Base-by-base conservation (phyloP, 2,329 filamentous ascomycete species). In the Dactylellina leptospora region DNA sequence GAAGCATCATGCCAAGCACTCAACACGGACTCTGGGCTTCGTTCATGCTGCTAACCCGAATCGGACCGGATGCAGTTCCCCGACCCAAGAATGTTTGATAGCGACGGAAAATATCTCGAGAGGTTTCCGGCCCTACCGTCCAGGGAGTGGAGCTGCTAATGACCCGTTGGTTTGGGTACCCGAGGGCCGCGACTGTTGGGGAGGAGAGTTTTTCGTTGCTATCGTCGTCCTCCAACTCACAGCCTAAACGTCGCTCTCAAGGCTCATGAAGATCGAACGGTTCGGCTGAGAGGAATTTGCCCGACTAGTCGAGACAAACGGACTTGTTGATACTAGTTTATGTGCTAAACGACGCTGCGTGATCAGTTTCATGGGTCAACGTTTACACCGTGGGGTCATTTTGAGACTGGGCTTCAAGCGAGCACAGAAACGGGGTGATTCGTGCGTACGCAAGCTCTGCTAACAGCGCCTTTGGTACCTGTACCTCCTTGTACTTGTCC, bases 41-140 rank as follows among this genome's bases (percentile, higher is more conserved):
- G 23, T 47, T 55, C n/a, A 51, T 23, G 25, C 36, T 38, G 25
- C 68, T 72, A 72, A 72, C 68, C 38, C 6, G 42, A 72, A 72
- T 50, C 10, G 48, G 68, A 64, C 53, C 68, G 68, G 68, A 72
- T 63, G 59, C 54, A 54, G 36, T 72, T 72, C 68, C 68, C 68
- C 68, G 68, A 45, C 59, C 68, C 53, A 59, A 33, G 20, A 48
- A 20, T 63, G 50, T 47, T 66, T 50, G 51, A 55, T 55, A 51
- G 28, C 42, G 42, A 33, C 64, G 30, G 56, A 56, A 55, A 70
- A 47, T 27, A 28, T 60, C 11, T 11, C 25, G 51, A 28, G n/a
- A n/a, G 48, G 55, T 38, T 70, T 61, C 56, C 48, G 50, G 56
- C 48, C 54, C 36, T 69, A 59, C 64, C 33, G 55, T 62, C 55